Base-by-base conservation (phyloP, 305 asterid species). In the Andrographis paniculata region DNA sequence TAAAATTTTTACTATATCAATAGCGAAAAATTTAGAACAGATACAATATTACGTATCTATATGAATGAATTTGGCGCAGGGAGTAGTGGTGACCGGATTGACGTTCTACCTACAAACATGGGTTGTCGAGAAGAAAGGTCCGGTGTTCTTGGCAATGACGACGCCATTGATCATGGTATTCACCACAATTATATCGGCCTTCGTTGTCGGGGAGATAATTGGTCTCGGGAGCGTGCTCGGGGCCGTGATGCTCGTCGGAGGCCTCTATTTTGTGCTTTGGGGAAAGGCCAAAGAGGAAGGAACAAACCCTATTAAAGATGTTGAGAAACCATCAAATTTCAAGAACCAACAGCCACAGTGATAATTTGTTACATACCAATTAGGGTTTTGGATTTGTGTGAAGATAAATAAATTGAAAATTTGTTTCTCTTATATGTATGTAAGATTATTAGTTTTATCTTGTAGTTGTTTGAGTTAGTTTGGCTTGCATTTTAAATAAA, bases 111-210 rank as follows among this genome's bases (percentile, higher is more conserved):
- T 91, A 0, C 98, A 91, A 68, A 50, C 94, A 45, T 91, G 94
- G 94, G 84, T 91, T 20, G 56, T 86, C 35, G 95, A 86, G 72
- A 86, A 78, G 86, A 91, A 75, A 63, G 98, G 96, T 1, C 96
- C 98, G 5, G 95, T 91, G 13, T 91, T 61, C 48, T 50, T 91
- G 21, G 82, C 96, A 36, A 74, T 70, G 74, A 71, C 98, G 17
- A 82, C 96, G 38, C 98, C 98, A 36, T 53, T 87, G 36, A 50
- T 77, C 39, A 55, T 86, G 45, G 49, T 80, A 20, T 73, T 91
- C 33, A 86, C 98, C 14, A 78, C 81, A 42, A 48, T 64, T 17
- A 45, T 81, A 7, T 85, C 98, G 0, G 91, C 87, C 13, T 56
- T 82, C 38, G 66, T 91, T 16, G 65, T 82, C 13, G 98, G 98